Base-by-base conservation (phyloP, 23 red algal genomes). In the Gracilaria domingensis region DNA sequence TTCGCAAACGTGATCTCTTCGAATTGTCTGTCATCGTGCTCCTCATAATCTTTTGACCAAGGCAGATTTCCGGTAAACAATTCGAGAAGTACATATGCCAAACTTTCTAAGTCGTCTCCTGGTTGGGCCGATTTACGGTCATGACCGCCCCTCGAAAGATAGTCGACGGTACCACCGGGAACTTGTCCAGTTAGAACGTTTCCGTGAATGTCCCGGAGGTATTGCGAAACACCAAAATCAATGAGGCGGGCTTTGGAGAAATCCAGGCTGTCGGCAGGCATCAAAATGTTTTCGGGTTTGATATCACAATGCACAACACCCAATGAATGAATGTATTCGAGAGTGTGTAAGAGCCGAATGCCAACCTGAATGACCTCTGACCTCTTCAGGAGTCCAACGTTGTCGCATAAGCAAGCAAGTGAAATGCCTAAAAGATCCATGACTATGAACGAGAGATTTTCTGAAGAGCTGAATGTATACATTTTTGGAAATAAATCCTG, bases 81-180 rank as follows among this genome's bases (percentile, higher is more conserved):
- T 26, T 77, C 40, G 23, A 77, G 72, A 45, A 77, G 72, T 14
- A 51, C 26, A 51, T 77, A 77, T 12, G 72, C 72, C 72, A 77
- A 51, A 16, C 72, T 77, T 20, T 77, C 72, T 20, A 50, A 21
- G 21, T 77, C 72, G 34, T 77, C 72, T 50, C 72, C 38, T 28
- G 72, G 72, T 0, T 28, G 12, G 2, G 3, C 0, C 20, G 38
- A 8, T 29, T 77, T 5, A 8, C 72, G 0, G 16, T 51, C 23
- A 0, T 51, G 72, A 12, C 17, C 39, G 34, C 38, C 0, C 21
- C 38, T 48, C 13, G 72, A 77, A 0, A 51, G 23, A 30, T 77
- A 77, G 11, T 49, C 72, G 21, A 51, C 0, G 2, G 72, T 77
- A 51, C 72, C 72, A 30, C 40, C 72, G 26, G 72, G 21, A 16